Base-by-base conservation (phyloP, 2,329 filamentous ascomycete genomes). In the Alternaria hordeiaustralica region DNA sequence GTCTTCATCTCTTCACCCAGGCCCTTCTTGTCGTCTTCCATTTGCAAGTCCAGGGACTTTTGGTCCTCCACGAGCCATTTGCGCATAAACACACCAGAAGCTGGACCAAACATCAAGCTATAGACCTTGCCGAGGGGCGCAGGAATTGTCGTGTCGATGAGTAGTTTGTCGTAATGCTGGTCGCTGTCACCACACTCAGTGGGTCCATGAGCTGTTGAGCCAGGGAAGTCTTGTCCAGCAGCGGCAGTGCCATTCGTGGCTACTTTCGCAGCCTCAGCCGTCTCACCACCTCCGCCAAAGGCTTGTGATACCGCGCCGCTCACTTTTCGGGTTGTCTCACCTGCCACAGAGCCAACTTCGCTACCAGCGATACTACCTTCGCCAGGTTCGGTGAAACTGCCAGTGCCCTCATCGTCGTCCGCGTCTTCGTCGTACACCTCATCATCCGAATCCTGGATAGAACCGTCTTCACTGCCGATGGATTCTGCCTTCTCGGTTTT, bases 61-160 rank as follows among this genome's bases (percentile, higher is more conserved):
- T 97, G 93, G 60, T 97, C 93, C 21, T 89, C 89, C 1, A 92
- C 86, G 47, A 99, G 84, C 87, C 93, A 98, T 73, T 93, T 96
- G 12, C 87, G 85, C 88, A 99, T 94, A 82, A 94, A 99, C 0
- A 86, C 83, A 6, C 89, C 87, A 2, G 94, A 97, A 2, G 86
- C 87, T 3, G 92, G 87, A 0, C 96, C 96, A 74, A 97, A 99
- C 71, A 97, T 87, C 60, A 97, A 82, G 66, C 89, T 91, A 79
- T 96, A 99, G 28, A 98, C 89, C 77, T 97, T 96, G 57, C 96
- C 96, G 1, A 99, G 83, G 0, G 96, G 96, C 2, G 95, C 96
- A 0, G 91, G 87, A 54, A 99, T 90, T 5, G 91, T 84, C 46
- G 97, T 95, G 78, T 99, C 95, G 50, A 91, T 94, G 44, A 97